Conservation (phyloP, 2,329 filamentous ascomycete genomes). For the Cytospora mali region DNA sequence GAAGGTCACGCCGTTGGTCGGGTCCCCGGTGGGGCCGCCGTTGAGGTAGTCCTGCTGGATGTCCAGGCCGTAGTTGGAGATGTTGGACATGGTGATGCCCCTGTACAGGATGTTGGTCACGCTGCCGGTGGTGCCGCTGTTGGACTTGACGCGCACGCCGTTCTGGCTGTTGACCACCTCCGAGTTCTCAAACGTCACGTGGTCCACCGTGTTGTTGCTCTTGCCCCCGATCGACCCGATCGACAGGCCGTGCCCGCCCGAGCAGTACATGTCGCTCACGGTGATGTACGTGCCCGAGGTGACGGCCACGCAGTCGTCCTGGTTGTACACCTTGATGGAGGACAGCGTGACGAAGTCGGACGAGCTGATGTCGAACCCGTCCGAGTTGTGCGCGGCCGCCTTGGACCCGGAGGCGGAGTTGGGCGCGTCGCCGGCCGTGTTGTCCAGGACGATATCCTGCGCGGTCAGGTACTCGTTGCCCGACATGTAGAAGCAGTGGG, state of each 20-base stretch:
- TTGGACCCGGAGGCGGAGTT: constrained; percentile 28
- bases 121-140: constrained; percentile 47
- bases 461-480: constrained; percentile 39
- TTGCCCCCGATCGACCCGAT: constrained; percentile 51
- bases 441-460: constrained; percentile 43
- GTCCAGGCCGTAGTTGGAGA: constrained; percentile 40
- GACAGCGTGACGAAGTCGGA: constrained; percentile 53
- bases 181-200: constrained; percentile 53
- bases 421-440: constrained; percentile 41
- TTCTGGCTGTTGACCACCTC: constrained; percentile 56
- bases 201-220: constrained; percentile 54
- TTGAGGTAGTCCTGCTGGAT: constrained; percentile 51
- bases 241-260: constrained; percentile 47
- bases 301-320: constrained; percentile 63
- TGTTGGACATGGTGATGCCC: constrained; percentile 32
- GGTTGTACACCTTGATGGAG: constrained; percentile 58
- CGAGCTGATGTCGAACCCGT: constrained; percentile 59
- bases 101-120: constrained; percentile 43
- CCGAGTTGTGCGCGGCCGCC: constrained; percentile 53
- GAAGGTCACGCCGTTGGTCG: constrained; percentile 56
- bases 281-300: constrained; percentile 56
- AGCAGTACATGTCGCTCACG: constrained; percentile 48
- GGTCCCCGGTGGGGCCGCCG: constrained; percentile 47
- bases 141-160: constrained; percentile 55
- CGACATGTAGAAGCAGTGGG: constrained; percentile 47